Conservation (phyloP, 106 monocot species). For the Chionographis japonica region DNA sequence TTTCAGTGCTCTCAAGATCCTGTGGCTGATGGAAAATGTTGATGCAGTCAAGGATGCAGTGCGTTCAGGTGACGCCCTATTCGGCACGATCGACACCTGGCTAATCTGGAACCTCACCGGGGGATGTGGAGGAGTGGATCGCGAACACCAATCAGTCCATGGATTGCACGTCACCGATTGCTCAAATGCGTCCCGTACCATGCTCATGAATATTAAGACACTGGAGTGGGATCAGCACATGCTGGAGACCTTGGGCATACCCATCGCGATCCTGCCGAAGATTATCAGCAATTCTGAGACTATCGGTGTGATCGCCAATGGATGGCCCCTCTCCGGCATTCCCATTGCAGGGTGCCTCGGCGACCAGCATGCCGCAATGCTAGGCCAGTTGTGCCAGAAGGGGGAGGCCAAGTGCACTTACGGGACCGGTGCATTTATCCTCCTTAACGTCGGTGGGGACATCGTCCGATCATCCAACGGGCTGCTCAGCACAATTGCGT, state of each 20-base stretch:
- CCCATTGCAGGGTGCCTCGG: slow-evolving; percentile 86
- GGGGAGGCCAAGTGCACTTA: slow-evolving; percentile 93
- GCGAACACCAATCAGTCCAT: slow-evolving; percentile 16
- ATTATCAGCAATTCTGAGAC: slow-evolving; percentile 77
- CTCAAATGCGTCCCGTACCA: slow-evolving; percentile 87
- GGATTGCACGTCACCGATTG: slow-evolving; percentile 86
- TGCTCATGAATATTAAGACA: slow-evolving; percentile 89
- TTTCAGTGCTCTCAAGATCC: slow-evolving; percentile 86
- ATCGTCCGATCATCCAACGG: slow-evolving; percentile 54
- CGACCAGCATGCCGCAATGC: slow-evolving; percentile 90
- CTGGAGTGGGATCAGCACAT: slow-evolving; percentile 79
- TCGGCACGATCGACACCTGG: slow-evolving; percentile 90
- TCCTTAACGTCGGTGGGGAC: slow-evolving; percentile 77
- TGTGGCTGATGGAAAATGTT: slow-evolving; percentile 90
- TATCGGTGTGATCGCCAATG: slow-evolving; percentile 58
- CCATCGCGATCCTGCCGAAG: slow-evolving; percentile 63
- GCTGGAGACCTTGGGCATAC: slow-evolving; percentile 60
- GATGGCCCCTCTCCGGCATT: slow-evolving; percentile 76
- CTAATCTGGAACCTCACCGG: slow-evolving; percentile 96
- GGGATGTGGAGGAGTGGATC: slow-evolving; percentile 26
- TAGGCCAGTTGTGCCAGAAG: slow-evolving; percentile 78
- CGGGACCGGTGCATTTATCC: slow-evolving; percentile 92
- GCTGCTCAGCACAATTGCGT: slow-evolving; percentile 64
- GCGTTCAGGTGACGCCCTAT: slow-evolving; percentile 61
- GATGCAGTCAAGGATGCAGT: slow-evolving; percentile 54